These are phyloP conservation scores for Sisymbrium altissimum DNA, from an alignment of 345 rosid species.

Conservation along the genomic window DNA sequence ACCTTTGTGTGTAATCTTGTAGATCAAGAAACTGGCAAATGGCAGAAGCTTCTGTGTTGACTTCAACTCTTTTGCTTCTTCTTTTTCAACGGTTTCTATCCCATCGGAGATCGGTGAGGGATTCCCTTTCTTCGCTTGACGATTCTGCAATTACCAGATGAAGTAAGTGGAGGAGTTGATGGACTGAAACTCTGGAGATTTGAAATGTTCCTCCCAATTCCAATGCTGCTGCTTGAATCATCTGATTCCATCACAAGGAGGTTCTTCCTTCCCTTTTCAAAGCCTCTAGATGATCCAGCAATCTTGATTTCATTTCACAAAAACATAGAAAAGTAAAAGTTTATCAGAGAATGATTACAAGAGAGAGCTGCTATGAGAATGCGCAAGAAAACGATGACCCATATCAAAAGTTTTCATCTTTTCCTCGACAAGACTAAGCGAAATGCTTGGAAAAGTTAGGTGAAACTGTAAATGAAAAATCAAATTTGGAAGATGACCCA, in stretches of 20 bases:
- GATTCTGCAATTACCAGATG: constrained; percentile 49
- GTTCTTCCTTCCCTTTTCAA: constrained; percentile 51
- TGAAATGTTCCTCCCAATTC: constrained; percentile 40
- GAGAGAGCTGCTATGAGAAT: neutral
- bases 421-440: neutral
- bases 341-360: neutral
- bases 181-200: constrained; percentile 65
- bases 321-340: neutral
- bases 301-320: constrained; percentile 45
- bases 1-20: constrained; percentile 12
- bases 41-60: constrained; percentile 11
- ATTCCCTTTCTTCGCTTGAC: constrained; percentile 94
- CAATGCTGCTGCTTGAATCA: constrained; percentile 72
- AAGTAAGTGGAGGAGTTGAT: constrained; percentile 88
- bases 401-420: neutral
- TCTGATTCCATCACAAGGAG: constrained; percentile 54
- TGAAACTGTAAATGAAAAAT: neutral
- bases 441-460: constrained; percentile 18
- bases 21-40: constrained; percentile 24
- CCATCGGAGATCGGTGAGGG: constrained; percentile 95
- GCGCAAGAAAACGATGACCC: neutral
- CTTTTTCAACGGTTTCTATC: constrained; percentile 3
- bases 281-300: constrained; percentile 63
- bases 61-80: neutral
- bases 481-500: constrained; percentile 12